Evolutionary conservation across 805 yeast genomes (phyloP), one percentile per base, ranked within the genome.

Genomic region (Kuraishia molischiana): DNA sequence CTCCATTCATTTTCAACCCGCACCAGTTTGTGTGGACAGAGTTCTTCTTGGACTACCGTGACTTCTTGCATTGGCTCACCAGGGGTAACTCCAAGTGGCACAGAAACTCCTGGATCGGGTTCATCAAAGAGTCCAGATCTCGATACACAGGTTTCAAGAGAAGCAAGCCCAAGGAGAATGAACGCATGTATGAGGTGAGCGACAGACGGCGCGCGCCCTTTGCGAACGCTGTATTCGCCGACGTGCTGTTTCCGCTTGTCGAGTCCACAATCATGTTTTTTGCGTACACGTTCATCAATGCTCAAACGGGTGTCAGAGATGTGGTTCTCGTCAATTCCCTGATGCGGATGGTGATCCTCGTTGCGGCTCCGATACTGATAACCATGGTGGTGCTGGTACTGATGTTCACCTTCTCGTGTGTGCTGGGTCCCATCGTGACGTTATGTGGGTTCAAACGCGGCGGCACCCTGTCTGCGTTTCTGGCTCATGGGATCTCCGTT

Each of bases 61-160:
- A 67, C 15, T 64, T 59, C 36, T 51, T 71, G 3, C 67, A 81
- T 41, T 89, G 97, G 97, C 55, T 90, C 36, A 75, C 80, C 3
- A 67, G 87, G 43, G 96, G 96, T 8, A 85, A 86, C 52, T 61
- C 77, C 15, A 67, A 66, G 45, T 73, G 74, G 67, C 79, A 75
- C 47, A 57, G 61, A 37, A 74, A 79, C 50, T 85, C 95, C 1
- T 89, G 97, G 97, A 71, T 80, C 38, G 77, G 76, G 2, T 79
- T 68, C 51, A 77, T 77, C 1, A 79, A 94, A 50, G 66, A 74
- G 44, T 72, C 87, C 3, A 76, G 99, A 60, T 85, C 95, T 8
- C 77, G 87, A 51, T 76, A 85, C 48, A 90, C 97, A 22, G 98
- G 99, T 42, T 87, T 76, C 70, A 89, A 87, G 68, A 69, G 84